Evolutionary conservation across 2,329 filamentous ascomycete genomes (phyloP), one percentile per base, ranked within the genome.

Genomic region (Penicillium sp.): DNA sequence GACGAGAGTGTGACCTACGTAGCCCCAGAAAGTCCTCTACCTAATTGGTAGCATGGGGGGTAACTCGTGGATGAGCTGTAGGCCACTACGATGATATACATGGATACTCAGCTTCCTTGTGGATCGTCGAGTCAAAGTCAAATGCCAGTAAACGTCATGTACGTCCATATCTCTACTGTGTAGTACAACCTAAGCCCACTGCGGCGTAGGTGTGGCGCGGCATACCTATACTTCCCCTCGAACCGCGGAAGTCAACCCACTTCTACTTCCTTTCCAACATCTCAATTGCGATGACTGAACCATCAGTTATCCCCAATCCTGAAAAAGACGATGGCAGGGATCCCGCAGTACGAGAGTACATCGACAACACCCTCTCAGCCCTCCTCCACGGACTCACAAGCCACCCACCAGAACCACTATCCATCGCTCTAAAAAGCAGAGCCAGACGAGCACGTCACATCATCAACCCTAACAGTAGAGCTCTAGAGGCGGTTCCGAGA

Each of bases 381-480:
- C 46, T 66, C 16, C 22, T 70, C 12, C 49, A 59, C 13, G 63
- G 68, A 29, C 44, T 61, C 2, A 44, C 54, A 10, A 46, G 68
- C 12, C 45, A 49, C 10, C 55, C 58, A 14, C 47, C 61, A 8
- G 56, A 68, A 33, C 66, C 66, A 36, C 61, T 61, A 9, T 56
- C 57, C 3, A 63, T 71, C 31, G 64, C 57, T 2, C 37, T 71
- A 9, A 69, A 62, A 30, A 55, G 62, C 28, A 60, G 63, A 51
- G 46, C 58, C 16, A 59, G 36, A 11, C 51, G 57, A 9, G 10
- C 52, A 10, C 38, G 51, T 41, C 64, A 63, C 40, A 52, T 57
- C 7, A 54, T 74, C 46, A 66, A 68, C 31, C 52, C 59, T 2
- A 44, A 52, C 25, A 68, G 54, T 28, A 52, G 64, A 22, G 63